Conservation (phyloP, 1,284 basidiomycete genomes). For the Vanrija humicola region DNA sequence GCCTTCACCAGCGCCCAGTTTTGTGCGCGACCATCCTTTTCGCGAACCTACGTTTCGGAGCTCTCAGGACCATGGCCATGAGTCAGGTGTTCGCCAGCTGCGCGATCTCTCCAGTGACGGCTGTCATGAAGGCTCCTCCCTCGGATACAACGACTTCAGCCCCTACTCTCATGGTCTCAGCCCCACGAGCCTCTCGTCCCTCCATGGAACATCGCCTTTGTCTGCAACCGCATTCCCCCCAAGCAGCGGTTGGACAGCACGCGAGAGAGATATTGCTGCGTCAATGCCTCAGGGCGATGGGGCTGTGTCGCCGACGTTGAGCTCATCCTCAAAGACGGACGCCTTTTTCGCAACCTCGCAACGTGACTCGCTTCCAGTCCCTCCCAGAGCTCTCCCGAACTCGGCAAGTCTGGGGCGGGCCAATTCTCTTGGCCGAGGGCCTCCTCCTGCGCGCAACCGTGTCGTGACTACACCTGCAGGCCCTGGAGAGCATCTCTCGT, state of each 20-base stretch:
- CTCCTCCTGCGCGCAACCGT: conserved; percentile 3
- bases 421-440: not conserved
- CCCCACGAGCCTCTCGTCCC: not conserved
- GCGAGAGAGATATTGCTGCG: not conserved
- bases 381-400: not conserved
- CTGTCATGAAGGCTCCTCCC: too few relatives aligned
- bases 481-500: not conserved
- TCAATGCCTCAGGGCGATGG: conserved; percentile 2
- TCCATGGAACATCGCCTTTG: conserved; percentile 5
- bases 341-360: conserved; percentile 33
- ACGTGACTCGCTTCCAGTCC: conserved; percentile 13
- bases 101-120: too few relatives aligned
- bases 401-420: not conserved
- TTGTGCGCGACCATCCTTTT: not conserved
- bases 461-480: conserved; percentile 10
- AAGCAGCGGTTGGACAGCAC: not conserved
- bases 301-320: conserved; percentile 26
- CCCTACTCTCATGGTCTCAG: too few relatives aligned
- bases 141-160: too few relatives aligned
- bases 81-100: too few relatives aligned
- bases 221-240: not conserved
- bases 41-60: too few relatives aligned
- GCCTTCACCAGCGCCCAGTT: not conserved
- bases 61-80: too few relatives aligned
- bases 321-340: conserved; percentile 38